A percentile compares a stretch with the other conserved stretches of the same genome.
phyloP scores from a whole-genome alignment of 768 basidiomycete species.

The Lactifluus hygrophoroides region DNA sequence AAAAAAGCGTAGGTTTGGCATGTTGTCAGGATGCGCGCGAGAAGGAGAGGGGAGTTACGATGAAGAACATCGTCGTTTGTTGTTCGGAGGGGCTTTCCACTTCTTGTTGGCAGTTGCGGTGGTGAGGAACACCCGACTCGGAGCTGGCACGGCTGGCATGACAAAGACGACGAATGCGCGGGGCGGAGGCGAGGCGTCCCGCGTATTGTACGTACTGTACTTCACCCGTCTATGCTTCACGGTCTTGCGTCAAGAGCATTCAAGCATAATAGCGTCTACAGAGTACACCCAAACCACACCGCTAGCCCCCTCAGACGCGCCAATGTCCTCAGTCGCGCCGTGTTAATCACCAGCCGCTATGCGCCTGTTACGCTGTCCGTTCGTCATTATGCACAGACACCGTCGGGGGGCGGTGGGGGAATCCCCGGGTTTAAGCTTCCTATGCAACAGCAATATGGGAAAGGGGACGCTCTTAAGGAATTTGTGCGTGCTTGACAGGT shows the following conservation, averaged over 20 bases:
- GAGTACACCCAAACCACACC: not conserved
- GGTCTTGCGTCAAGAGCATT: not conserved
- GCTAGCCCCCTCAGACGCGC: not conserved
- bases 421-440: constrained; percentile 46
- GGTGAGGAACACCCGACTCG: no score
- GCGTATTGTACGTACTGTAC: not conserved
- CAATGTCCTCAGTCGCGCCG: not conserved
- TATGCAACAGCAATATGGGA: constrained; percentile 53
- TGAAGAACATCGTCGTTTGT: constrained; percentile 14
- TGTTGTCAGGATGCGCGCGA: not conserved
- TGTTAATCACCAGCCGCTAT: not conserved
- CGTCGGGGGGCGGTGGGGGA: constrained; percentile 38
- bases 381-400: constrained; percentile 42
- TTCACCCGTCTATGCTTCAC: constrained; percentile 7
- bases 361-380: not conserved
- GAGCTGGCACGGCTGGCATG: no score
- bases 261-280: not conserved
- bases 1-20: not conserved
- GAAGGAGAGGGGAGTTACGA: constrained; percentile 6
- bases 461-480: constrained; percentile 83
- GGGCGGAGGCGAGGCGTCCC: no score
- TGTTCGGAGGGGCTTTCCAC: not conserved
- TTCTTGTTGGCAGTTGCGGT: no score
- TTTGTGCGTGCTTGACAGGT: constrained; percentile 35
- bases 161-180: not conserved